These are phyloP conservation scores for Backusella luteola DNA, from an alignment of 192 early-diverging fungal species.

Conservation along the genomic window DNA sequence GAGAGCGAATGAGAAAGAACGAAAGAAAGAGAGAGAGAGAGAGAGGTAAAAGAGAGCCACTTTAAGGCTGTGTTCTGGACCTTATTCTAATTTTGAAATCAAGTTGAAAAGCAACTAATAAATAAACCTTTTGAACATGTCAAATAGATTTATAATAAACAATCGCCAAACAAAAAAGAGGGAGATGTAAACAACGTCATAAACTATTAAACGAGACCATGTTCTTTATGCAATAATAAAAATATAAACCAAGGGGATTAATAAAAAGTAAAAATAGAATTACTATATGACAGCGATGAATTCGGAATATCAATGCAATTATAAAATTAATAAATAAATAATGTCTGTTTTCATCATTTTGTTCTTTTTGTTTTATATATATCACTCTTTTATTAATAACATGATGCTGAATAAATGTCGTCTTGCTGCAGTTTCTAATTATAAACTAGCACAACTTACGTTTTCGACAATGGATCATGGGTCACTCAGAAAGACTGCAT, in stretches of 20 bases:
- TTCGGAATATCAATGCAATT: neutral
- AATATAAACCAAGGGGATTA: neutral
- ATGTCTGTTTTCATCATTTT: neutral
- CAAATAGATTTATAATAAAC: neutral
- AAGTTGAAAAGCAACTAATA: neutral
- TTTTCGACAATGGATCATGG: conserved; percentile 31
- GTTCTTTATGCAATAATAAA: neutral
- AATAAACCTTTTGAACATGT: neutral
- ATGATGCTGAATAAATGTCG: conserved; percentile 28
- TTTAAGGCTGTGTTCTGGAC: conserved; percentile 1
- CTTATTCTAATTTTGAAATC: neutral
- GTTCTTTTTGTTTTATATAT: neutral
- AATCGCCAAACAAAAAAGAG: neutral
- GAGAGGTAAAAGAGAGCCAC: neutral
- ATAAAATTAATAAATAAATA: neutral
- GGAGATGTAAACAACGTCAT: neutral
- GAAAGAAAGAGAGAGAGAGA: neutral
- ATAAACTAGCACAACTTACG: conserved; percentile 39
- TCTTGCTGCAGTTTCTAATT: conserved; percentile 39
- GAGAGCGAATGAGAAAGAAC: neutral
- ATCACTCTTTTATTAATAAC: neutral
- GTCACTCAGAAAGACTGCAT: conserved; percentile 32
- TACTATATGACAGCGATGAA: neutral
- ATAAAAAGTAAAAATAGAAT: conserved; percentile 7
- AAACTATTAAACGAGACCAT: neutral